phyloP scores from a whole-genome alignment of 2,329 filamentous ascomycete genomes.

The Byssothecium circinans region DNA sequence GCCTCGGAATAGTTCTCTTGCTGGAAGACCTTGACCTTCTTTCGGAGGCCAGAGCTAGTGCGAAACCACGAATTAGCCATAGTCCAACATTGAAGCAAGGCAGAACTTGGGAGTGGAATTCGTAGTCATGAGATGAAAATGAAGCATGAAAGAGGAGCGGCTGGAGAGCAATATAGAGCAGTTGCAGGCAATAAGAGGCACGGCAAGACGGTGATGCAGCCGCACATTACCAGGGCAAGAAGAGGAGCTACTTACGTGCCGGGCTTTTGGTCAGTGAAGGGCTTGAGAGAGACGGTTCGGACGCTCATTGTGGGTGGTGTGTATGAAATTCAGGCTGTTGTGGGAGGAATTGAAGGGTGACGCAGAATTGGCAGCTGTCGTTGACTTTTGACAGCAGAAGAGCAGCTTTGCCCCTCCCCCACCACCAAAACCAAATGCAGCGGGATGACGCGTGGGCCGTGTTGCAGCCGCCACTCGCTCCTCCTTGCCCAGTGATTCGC shows the following conservation, averaged over 20 bases:
- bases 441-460: slow-evolving; percentile 23
- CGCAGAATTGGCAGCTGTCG: slow-evolving; percentile 18
- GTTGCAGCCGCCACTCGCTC: slow-evolving; percentile 17
- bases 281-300: slow-evolving; percentile 78
- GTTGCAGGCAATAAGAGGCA: slow-evolving; percentile 2
- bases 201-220: background rate
- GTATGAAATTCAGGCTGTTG: slow-evolving; percentile 23
- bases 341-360: slow-evolving; percentile 19
- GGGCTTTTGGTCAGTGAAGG: slow-evolving; percentile 96
- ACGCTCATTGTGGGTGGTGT: slow-evolving; percentile 58
- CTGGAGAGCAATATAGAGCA: slow-evolving; percentile 16
- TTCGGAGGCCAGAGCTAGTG: slow-evolving; percentile 88
- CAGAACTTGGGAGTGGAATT: slow-evolving; percentile 4
- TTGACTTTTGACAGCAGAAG: slow-evolving; percentile 33
- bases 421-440: background rate
- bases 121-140: slow-evolving; percentile 8
- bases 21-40: slow-evolving; percentile 98
- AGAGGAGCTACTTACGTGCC: slow-evolving; percentile 85
- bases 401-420: slow-evolving; percentile 16
- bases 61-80: slow-evolving; percentile 29
- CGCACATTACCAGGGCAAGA: background rate
- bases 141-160: slow-evolving; percentile 4
- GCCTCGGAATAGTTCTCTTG: slow-evolving; percentile 93
- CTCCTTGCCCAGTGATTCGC: slow-evolving; percentile 2
- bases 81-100: slow-evolving; percentile 14